A percentile compares a stretch with the other conserved stretches of the same genome.
Evolutionary conservation across 108 stramenopile species (phyloP).

Genomic region (Parmales sp.): DNA sequence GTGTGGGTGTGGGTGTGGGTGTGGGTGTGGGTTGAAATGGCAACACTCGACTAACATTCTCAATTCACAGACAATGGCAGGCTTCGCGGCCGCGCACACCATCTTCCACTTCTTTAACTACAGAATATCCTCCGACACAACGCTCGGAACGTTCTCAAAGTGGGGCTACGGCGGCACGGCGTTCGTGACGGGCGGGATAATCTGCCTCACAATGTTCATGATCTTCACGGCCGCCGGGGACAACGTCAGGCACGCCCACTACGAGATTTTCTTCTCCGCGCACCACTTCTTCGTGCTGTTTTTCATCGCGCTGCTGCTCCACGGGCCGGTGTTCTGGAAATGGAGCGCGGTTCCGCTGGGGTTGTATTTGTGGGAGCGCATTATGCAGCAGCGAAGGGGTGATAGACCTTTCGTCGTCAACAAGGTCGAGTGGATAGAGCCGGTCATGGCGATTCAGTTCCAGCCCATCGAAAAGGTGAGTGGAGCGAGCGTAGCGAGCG

Average conservation of each 20-base stretch:
- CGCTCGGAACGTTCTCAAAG: constrained; percentile 17
- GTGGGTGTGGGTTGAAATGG: too few species aligned
- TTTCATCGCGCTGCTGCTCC: constrained; percentile 19
- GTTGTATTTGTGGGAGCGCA: constrained; percentile 19
- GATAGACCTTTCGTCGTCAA: constrained; percentile 8
- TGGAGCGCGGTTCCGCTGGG: constrained; percentile 18
- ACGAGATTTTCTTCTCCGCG: constrained; percentile 27
- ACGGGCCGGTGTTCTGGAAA: constrained; percentile 28
- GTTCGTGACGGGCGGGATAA: constrained; percentile 20
- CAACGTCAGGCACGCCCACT: constrained; percentile 18
- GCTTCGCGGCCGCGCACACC: constrained; percentile 18
- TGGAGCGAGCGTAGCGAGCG: too few species aligned
- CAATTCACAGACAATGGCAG: too few species aligned
- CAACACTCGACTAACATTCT: too few species aligned
- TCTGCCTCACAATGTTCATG: constrained; percentile 25
- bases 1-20: too few species aligned
- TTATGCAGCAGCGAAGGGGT: constrained; percentile 17
- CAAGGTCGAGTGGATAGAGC: constrained; percentile 23
- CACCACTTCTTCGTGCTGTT: constrained; percentile 31
- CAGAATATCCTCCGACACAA: not conserved
- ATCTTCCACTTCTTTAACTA: constrained; percentile 25
- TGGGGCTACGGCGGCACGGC: constrained; percentile 16
- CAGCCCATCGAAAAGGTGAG: constrained; percentile 22
- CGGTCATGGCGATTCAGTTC: constrained; percentile 31
- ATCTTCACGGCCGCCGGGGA: constrained; percentile 23